Base-by-base conservation (phyloP, 139 green algal genomes). In the Cymbomonas tetramitiformis region DNA sequence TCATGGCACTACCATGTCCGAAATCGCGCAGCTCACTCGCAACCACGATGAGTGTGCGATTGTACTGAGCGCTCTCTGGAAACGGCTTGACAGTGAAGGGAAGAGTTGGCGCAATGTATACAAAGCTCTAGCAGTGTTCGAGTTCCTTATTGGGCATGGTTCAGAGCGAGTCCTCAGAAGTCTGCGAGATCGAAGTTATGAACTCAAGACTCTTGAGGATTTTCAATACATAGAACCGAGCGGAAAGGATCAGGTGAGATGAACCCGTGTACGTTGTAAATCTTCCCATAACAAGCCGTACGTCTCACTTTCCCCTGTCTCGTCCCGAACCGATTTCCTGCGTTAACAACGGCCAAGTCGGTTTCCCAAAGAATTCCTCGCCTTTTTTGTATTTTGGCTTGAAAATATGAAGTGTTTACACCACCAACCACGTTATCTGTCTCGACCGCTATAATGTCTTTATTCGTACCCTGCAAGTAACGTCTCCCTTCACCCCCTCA, bases 91-190 rank as follows among this genome's bases (percentile, higher is more conserved):
- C 21, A 34, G 68, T 18, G 47, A 21, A 2, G 71, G 50, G 18
- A 40, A 75, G 28, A 30, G 71, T 33, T 79, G 71, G 71, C 25
- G 71, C 6, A 63, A 79, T 30, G 65, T 75, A 28, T 79, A 79
- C 53, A 79, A 79, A 56, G 47, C 77, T 1, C 65, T 94, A 26
- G 82, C 78, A 7, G 71, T 93, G 18, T 56, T 95, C 24, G 88
- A 96, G 67, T 95, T 83, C 59, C 64, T 95, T 28, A 38, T 88
- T 21, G 61, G 78, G 0, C 58, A 81, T 76, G 46, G 71, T 69
- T 1, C 81, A 77, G 41, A 71, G 51, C 15, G 53, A 67, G 9
- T 54, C 30, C 6, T 83, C 65, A 58, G 65, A 79, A 38, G 31
- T 3, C 10, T 46, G 55, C 1, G 67, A 65, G 8, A 64, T 9